Evolutionary conservation across 1,284 basidiomycete species (phyloP).

Genomic region (Inonotus hispidus): DNA sequence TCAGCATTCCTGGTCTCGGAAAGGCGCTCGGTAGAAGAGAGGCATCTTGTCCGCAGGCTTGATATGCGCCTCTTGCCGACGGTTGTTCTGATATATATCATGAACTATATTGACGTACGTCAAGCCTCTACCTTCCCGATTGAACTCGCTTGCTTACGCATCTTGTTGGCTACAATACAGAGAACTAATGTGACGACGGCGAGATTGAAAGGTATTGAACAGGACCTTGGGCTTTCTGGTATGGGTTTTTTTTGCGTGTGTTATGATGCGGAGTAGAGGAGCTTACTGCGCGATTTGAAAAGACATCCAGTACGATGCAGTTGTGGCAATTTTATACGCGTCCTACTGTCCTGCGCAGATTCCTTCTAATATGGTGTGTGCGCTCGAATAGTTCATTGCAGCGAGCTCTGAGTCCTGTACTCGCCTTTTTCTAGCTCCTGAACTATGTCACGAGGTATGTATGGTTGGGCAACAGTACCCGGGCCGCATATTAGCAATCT

Average conservation of each 20-base stretch:
- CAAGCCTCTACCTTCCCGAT: slow-evolving; percentile 22
- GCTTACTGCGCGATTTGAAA: not conserved
- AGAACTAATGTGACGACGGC: slow-evolving; percentile 58
- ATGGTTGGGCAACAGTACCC: not conserved
- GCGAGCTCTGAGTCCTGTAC: slow-evolving; percentile 8
- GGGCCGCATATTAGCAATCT: not conserved
- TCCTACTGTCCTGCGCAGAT: slow-evolving; percentile 60
- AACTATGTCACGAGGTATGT: slow-evolving; percentile 45
- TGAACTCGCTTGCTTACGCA: not conserved
- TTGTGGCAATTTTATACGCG: slow-evolving; percentile 54
- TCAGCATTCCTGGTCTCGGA: too few species aligned
- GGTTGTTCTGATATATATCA: slow-evolving; percentile 55
- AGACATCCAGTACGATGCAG: slow-evolving; percentile 58
- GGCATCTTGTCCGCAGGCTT: slow-evolving; percentile 46
- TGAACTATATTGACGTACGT: slow-evolving; percentile 64
- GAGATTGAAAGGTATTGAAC: slow-evolving; percentile 52
- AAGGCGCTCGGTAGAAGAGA: slow-evolving; percentile 25
- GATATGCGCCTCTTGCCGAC: slow-evolving; percentile 56
- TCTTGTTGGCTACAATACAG: slow-evolving; percentile 28
- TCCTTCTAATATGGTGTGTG: slow-evolving; percentile 57
- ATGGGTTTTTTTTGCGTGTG: slow-evolving; percentile 14
- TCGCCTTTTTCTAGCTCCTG: slow-evolving; percentile 35
- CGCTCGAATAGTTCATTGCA: not conserved
- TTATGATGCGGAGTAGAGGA: too few species aligned
- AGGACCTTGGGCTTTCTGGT: slow-evolving; percentile 51